Base-by-base conservation (phyloP, 495 filamentous ascomycete genomes). In the Xylaria nigripes region DNA sequence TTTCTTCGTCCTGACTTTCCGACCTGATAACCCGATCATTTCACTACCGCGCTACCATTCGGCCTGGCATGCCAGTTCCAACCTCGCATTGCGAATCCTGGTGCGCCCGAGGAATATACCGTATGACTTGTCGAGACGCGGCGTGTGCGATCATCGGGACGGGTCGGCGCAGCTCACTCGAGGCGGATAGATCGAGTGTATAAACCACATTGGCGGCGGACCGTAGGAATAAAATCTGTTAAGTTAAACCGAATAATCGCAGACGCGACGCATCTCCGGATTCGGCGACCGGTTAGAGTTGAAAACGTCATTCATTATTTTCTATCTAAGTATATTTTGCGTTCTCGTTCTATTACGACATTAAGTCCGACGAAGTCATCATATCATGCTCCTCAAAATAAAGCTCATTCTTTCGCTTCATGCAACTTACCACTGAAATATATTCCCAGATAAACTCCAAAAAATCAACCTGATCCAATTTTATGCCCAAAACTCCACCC, bases 1-100 rank as follows among this genome's bases (percentile, higher is more conserved):
- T 13, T 59, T 69, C 61, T 50, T 71, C 51, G 56, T 73, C 15
- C 62, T 79, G 15, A 73, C 69, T 4, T 79, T 77, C 58, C 64
- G 74, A 59, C 71, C 71, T 12, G 72, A 78, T 51, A 78, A 78
- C 50, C 71, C 72, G 16, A 73, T 75, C 19, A 59, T 64, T 2
- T 78, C 75, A 74, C 58, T 75, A 7, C 45, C 76, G 42, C 75
- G 77, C 53, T 78, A 75, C 57, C 75, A 78, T 48, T 74, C 77
- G 45, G 71, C 68, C 0, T 78, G 73, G 73, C 76, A 78, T 41
- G 64, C 65, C 8, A 58, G 50, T 9, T 55, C 63, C 23, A 75
- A 75, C 0, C 59, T 78, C 4, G 66, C 68, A 0, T 45, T 76
- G 45, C 24, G 34, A 15, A 48, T 48, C 25, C 45, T 48, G 1